phyloP scores from a whole-genome alignment of 306 rosid species.

The Glycine latifolia region DNA sequence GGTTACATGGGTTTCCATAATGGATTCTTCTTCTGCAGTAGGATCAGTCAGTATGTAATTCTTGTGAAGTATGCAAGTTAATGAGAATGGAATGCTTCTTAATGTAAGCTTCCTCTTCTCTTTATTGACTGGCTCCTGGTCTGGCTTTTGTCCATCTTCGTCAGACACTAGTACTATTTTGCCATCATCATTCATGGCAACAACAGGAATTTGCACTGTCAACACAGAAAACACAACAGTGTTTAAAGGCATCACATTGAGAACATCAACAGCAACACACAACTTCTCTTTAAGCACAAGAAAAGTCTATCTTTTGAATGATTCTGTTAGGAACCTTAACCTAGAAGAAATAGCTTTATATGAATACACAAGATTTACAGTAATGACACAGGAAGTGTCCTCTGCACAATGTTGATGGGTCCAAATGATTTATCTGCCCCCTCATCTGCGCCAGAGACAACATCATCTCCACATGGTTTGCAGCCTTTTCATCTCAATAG shows the following conservation, averaged over 20 bases:
- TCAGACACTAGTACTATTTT: conserved; percentile 69
- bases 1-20: conserved; percentile 82
- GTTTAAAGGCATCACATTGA: conserved; percentile 14
- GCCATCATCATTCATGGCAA: conserved; percentile 80
- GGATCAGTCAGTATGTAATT: conserved; percentile 86
- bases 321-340: background rate
- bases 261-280: conserved; percentile 11
- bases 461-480: background rate
- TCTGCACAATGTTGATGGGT: background rate
- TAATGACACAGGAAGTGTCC: background rate
- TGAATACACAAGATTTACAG: conserved; percentile 3
- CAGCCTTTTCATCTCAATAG: background rate
- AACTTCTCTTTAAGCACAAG: background rate
- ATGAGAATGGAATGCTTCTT: conserved; percentile 71
- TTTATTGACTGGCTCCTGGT: conserved; percentile 67
- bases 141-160: conserved; percentile 62
- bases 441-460: background rate
- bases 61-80: conserved; percentile 87
- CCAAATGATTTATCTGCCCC: background rate
- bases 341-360: conserved; percentile 2
- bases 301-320: background rate
- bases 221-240: conserved; percentile 21
- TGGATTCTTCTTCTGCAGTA: conserved; percentile 87
- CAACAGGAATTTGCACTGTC: conserved; percentile 77
- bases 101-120: conserved; percentile 79